Evolutionary conservation across 345 rosid genomes (phyloP), one percentile per base, ranked within the genome.

Genomic region (Brassica napus): DNA sequence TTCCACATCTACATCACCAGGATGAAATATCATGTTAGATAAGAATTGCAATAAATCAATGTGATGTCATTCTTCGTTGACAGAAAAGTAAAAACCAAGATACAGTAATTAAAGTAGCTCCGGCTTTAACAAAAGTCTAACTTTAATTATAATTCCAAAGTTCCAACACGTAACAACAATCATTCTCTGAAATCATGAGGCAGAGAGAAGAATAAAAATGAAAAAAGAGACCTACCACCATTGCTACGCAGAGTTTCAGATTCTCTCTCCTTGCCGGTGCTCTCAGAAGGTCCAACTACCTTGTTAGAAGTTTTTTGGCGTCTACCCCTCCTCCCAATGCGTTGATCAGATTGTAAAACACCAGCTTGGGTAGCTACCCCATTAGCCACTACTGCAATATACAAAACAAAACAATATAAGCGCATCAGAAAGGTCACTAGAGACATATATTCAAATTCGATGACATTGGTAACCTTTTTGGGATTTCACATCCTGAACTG

Each of bases 241-340:
- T 65, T 80, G 28, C 47, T 49, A 58, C 15, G 76, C 24, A 69
- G 71, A 71, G 82, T 66, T 64, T 84, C 86, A 26, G 72, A 76
- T 37, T 66, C 73, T 77, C 73, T 70, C 78, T 59, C 82, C 31
- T 62, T 39, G 5, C 73, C 62, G 21, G 75, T 82, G 72, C 69
- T 89, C 30, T 83, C 92, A 8, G 87, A 85, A 60, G 83, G 77
- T 77, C 35, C 95, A 78, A 63, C 67, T 80, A 85, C 64, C 86
- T 83, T 88, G 81, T 83, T 72, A 58, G 89, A 85, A 83, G 82
- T 86, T 85, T 82, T 95, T 64, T 88, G 94, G 61, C 96, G 91
- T 83, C 97, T 89, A 75, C 88, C 71, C 81, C 83, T 93, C 87
- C 94, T 88, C 84, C 92, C 97, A 4, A 85, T 44, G 30, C 86